Conservation (phyloP, 371 early-diverging fungal species). For the Rhizomucor pusillus region DNA sequence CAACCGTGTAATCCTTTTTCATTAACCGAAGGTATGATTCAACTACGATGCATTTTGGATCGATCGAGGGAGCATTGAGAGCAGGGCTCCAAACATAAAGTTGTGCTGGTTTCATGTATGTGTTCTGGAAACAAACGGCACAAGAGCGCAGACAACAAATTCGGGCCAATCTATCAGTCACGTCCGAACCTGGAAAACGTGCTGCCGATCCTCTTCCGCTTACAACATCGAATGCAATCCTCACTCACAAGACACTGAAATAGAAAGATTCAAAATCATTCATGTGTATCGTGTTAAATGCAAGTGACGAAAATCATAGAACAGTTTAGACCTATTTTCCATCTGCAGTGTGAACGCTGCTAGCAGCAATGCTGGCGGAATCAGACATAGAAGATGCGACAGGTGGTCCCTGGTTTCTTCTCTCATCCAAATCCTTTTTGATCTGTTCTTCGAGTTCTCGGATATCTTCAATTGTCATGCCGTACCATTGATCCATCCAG, state of each 20-base stretch:
- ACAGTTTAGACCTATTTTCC: slow-evolving; percentile 4
- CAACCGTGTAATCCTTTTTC: slow-evolving; percentile 42
- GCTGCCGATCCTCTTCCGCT: no score
- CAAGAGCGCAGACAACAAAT: no score
- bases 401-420: slow-evolving; percentile 20
- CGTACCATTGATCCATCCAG: slow-evolving; percentile 72
- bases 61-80: slow-evolving; percentile 58
- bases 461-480: slow-evolving; percentile 69
- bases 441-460: slow-evolving; percentile 62
- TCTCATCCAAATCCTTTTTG: slow-evolving; percentile 53
- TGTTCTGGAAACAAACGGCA: not conserved
- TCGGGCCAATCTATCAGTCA: not conserved
- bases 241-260: not conserved
- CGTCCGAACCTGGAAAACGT: no score
- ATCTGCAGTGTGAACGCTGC: slow-evolving; percentile 6
- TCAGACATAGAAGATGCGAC: slow-evolving; percentile 7
- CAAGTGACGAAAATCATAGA: not conserved
- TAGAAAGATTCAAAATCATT: no score
- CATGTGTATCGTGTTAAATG: not conserved
- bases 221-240: no score
- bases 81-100: slow-evolving; percentile 61
- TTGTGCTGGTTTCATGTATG: slow-evolving; percentile 29
- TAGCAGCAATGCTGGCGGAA: slow-evolving; percentile 13
- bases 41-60: slow-evolving; percentile 55
- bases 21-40: slow-evolving; percentile 55